Evolutionary conservation across 345 rosid species (phyloP).

Genomic region (Arabis hirsuta): DNA sequence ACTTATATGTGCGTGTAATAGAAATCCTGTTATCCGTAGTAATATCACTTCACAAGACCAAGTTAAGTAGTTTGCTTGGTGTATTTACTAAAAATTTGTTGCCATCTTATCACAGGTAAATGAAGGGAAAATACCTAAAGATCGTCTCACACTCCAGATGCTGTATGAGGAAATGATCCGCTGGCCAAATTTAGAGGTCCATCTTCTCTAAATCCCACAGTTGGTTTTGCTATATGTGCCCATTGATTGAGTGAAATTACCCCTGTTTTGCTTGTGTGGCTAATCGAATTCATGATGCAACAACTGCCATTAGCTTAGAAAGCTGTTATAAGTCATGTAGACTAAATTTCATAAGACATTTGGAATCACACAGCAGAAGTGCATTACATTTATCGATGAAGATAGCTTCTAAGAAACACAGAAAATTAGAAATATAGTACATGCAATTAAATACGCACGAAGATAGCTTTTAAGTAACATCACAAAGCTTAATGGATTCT

Average conservation of each 20-base stretch:
- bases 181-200: constrained; percentile 97
- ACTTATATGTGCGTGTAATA: constrained; percentile 2
- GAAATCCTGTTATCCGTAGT: not conserved
- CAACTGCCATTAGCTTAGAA: not conserved
- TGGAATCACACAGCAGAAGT: not conserved
- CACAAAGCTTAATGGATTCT: not conserved
- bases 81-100: not conserved
- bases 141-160: constrained; percentile 70
- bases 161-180: constrained; percentile 80
- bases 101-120: constrained; percentile 57
- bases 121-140: constrained; percentile 78
- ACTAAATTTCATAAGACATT: not conserved
- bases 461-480: not conserved
- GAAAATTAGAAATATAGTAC: not conserved
- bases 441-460: constrained; percentile 13
- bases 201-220: not conserved
- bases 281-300: constrained; percentile 4
- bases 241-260: not conserved
- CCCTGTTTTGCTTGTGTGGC: constrained; percentile 1
- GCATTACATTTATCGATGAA: not conserved
- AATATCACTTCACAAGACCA: not conserved
- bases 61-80: constrained; percentile 2
- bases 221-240: not conserved
- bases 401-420: not conserved
- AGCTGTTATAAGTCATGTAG: not conserved